phyloP scores from a whole-genome alignment of 1,284 basidiomycete genomes.

The Stygiomarasmius scandens region DNA sequence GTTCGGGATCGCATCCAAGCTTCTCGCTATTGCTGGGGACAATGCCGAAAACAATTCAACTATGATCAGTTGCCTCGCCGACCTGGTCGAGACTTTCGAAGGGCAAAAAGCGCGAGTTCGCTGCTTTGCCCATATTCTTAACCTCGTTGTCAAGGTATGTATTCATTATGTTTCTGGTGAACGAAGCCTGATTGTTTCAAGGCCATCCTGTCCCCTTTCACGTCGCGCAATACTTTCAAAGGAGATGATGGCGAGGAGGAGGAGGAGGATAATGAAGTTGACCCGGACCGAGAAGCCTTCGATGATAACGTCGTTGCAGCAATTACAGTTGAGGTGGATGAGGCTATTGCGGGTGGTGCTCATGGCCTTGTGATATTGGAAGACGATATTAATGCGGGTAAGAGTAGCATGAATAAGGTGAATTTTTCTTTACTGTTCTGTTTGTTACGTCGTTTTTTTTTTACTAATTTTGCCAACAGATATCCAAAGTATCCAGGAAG shows the following conservation, averaged over 20 bases:
- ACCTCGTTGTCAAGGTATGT: conserved; percentile 18
- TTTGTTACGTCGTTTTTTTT: background rate
- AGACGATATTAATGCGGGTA: too few species aligned
- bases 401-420: too few species aligned
- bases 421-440: too few species aligned
- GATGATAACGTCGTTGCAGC: background rate
- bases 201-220: too few species aligned
- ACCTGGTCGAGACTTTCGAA: background rate
- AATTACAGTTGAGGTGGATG: too few species aligned
- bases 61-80: conserved; percentile 1
- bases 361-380: too few species aligned
- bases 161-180: background rate
- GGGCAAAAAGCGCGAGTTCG: conserved; percentile 11
- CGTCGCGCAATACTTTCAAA: too few species aligned
- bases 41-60: conserved; percentile 14
- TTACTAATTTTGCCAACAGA: background rate
- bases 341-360: too few species aligned
- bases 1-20: background rate
- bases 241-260: background rate
- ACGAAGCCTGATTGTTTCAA: too few species aligned
- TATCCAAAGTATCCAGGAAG: background rate
- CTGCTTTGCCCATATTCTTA: conserved; percentile 20
- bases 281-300: background rate
- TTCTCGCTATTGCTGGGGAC: conserved; percentile 8
- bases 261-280: conserved; percentile 1